A percentile compares a stretch with the other conserved stretches of the same genome.
phyloP scores from a whole-genome alignment of 768 basidiomycete genomes.

The Phaffia tasmanica region DNA sequence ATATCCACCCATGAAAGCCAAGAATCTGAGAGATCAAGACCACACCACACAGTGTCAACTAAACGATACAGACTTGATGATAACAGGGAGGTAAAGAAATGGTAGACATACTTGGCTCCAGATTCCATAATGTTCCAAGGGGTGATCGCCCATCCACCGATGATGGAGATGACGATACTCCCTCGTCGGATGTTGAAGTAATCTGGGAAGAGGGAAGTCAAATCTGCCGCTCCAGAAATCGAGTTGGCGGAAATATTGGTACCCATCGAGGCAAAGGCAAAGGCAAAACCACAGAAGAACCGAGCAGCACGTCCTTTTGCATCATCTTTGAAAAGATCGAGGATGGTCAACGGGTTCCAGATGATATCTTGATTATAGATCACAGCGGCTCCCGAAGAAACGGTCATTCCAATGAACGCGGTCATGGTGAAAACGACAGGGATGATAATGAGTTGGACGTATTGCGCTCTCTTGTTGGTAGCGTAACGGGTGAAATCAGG shows the following conservation, averaged over 20 bases:
- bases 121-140: constrained; percentile 71
- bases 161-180: constrained; percentile 55
- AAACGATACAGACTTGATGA: neutral
- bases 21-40: constrained; percentile 48
- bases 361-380: constrained; percentile 52
- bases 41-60: constrained; percentile 25
- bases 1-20: constrained; percentile 71
- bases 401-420: constrained; percentile 52
- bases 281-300: constrained; percentile 70
- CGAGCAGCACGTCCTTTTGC: constrained; percentile 55
- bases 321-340: constrained; percentile 51
- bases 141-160: constrained; percentile 58
- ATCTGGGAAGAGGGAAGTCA: constrained; percentile 46
- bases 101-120: neutral
- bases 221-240: constrained; percentile 66
- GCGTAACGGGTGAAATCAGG: constrained; percentile 86
- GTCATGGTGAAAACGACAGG: constrained; percentile 64
- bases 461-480: constrained; percentile 46
- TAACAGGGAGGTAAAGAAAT: neutral
- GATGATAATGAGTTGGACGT: constrained; percentile 59
- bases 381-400: constrained; percentile 49
- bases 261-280: constrained; percentile 58
- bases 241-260: constrained; percentile 66
- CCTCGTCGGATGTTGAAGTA: constrained; percentile 75
- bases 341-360: constrained; percentile 42